Evolutionary conservation across 345 rosid species (phyloP).

Genomic region (Euphorbia pulcherrima): DNA sequence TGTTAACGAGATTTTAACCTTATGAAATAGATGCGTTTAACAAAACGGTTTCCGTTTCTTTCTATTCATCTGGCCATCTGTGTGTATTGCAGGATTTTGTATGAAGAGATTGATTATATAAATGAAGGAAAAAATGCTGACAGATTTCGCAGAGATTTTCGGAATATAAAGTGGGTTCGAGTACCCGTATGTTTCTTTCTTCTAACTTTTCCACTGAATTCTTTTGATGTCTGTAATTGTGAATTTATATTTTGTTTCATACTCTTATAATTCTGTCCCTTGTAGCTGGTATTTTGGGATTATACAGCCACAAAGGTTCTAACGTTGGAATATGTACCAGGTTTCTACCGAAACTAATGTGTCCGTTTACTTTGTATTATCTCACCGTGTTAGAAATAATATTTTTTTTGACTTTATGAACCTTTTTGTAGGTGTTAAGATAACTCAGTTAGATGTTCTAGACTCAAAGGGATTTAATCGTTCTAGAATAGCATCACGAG

Average conservation of each 20-base stretch:
- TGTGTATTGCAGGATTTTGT: constrained; percentile 65
- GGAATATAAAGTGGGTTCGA: constrained; percentile 90
- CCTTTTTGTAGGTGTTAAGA: constrained; percentile 65
- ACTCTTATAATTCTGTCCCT: constrained; percentile 11
- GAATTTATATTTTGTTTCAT: background rate
- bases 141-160: constrained; percentile 79
- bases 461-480: constrained; percentile 61
- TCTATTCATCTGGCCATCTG: constrained; percentile 11
- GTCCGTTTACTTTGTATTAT: constrained; percentile 5
- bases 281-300: constrained; percentile 88
- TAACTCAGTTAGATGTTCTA: constrained; percentile 51
- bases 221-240: constrained; percentile 4
- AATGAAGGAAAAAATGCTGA: constrained; percentile 96
- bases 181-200: constrained; percentile 68
- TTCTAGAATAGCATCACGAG: constrained; percentile 75
- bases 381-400: constrained; percentile 9
- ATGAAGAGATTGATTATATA: constrained; percentile 88
- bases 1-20: background rate
- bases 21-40: background rate
- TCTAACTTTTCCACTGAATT: constrained; percentile 8
- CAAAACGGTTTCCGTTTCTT: background rate
- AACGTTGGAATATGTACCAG: constrained; percentile 98
- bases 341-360: constrained; percentile 38
- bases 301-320: constrained; percentile 84
- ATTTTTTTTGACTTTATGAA: background rate